phyloP scores from a whole-genome alignment of 2,329 filamentous ascomycete genomes.

The Tolypocladium ophioglossoides region DNA sequence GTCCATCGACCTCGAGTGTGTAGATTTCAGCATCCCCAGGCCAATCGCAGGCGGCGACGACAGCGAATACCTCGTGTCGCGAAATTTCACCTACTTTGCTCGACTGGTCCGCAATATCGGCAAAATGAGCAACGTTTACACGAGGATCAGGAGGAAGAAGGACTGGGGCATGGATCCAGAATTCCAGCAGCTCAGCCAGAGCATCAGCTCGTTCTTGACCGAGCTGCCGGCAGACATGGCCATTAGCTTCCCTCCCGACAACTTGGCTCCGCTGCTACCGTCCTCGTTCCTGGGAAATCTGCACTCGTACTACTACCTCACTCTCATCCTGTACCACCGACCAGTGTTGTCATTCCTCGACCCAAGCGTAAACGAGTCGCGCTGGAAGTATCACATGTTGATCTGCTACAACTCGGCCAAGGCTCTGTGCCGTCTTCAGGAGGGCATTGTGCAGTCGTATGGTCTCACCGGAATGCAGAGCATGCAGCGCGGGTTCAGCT shows the following conservation, averaged over 20 bases:
- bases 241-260: conserved; percentile 67
- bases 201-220: conserved; percentile 64
- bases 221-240: conserved; percentile 71
- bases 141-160: conserved; percentile 61
- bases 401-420: conserved; percentile 80
- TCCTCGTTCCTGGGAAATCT: conserved; percentile 84
- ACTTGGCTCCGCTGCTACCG: conserved; percentile 71
- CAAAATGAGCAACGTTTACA: conserved; percentile 65
- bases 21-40: conserved; percentile 61
- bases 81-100: conserved; percentile 75
- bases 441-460: conserved; percentile 66
- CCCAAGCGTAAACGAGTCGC: conserved; percentile 55
- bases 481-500: conserved; percentile 92
- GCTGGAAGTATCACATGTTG: conserved; percentile 83
- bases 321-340: conserved; percentile 75
- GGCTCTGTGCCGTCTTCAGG: conserved; percentile 74
- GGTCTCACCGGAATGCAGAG: conserved; percentile 73
- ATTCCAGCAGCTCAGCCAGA: conserved; percentile 68
- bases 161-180: conserved; percentile 83
- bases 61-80: conserved; percentile 64
- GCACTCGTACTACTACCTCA: conserved; percentile 80
- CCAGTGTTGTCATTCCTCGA: conserved; percentile 76
- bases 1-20: conserved; percentile 60
- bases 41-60: conserved; percentile 59
- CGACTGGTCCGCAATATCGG: conserved; percentile 70